Evolutionary conservation across 306 rosid species (phyloP).

Genomic region (Mimosa pudica): DNA sequence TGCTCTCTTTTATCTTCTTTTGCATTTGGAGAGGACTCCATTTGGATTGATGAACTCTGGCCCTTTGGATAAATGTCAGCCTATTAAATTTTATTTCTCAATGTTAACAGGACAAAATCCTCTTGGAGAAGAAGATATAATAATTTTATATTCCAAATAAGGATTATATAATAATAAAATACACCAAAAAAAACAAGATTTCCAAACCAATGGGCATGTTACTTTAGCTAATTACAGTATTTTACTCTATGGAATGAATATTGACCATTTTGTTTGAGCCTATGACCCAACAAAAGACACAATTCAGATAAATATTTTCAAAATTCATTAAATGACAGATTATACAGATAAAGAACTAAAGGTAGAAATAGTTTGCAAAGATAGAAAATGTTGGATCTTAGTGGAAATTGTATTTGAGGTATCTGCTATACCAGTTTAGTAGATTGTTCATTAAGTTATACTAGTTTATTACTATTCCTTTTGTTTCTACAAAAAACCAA

Average conservation of each 20-base stretch:
- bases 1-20: too few relatives aligned
- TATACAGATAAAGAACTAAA: neutral
- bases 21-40: too few relatives aligned
- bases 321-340: neutral
- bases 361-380: neutral
- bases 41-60: too few relatives aligned
- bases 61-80: neutral
- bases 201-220: neutral
- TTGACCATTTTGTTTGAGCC: neutral
- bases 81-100: neutral
- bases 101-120: neutral
- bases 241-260: neutral
- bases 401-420: neutral
- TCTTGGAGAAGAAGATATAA: neutral
- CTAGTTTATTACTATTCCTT: conserved; percentile 15
- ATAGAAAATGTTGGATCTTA: neutral
- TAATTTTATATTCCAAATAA: neutral
- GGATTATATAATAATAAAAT: neutral
- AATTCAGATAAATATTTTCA: neutral
- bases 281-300: neutral
- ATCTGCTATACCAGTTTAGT: neutral
- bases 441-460: neutral
- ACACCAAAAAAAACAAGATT: neutral
- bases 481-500: neutral
- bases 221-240: neutral